Evolutionary conservation across 1,284 basidiomycete species (phyloP).

Genomic region (Malassezia furfur): DNA sequence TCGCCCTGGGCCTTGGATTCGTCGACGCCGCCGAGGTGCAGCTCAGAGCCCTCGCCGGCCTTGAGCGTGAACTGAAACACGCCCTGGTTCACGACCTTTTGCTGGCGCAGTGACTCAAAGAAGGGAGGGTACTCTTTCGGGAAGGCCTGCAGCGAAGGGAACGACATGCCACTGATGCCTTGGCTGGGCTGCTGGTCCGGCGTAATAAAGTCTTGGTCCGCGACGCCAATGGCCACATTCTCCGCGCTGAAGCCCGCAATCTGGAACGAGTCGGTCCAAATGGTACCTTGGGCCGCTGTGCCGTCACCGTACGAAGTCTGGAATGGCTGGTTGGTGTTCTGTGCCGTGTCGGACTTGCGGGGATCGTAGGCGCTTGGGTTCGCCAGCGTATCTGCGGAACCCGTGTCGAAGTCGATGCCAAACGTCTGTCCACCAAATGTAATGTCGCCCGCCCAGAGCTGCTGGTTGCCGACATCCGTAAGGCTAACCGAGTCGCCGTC

Average conservation of each 20-base stretch:
- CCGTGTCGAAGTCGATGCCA: conserved; percentile 44
- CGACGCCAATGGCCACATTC: conserved; percentile 46
- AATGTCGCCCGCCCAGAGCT: conserved; percentile 40
- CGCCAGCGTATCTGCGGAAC: conserved; percentile 40
- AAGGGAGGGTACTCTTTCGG: conserved; percentile 22
- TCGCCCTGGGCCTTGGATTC: conserved; percentile 24
- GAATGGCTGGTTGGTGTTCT: conserved; percentile 49
- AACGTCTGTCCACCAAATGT: conserved; percentile 34
- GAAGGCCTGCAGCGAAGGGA: conserved; percentile 28
- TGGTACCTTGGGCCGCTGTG: conserved; percentile 53
- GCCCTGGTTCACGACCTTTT: conserved; percentile 26
- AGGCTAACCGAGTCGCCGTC: conserved; percentile 30
- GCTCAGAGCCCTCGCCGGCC: conserved; percentile 51
- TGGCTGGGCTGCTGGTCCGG: conserved; percentile 21
- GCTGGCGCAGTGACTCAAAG: conserved; percentile 24
- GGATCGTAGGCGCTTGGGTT: conserved; percentile 35
- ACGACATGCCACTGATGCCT: conserved; percentile 49
- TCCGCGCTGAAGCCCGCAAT: conserved; percentile 47
- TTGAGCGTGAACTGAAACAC: conserved; percentile 54
- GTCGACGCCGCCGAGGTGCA: conserved; percentile 54
- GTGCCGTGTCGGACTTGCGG: conserved; percentile 22
- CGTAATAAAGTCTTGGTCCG: conserved; percentile 38
- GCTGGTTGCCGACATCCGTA: conserved; percentile 24
- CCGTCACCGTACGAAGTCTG: conserved; percentile 56
- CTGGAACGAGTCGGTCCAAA: conserved; percentile 54